Conservation (phyloP, 176 grass and related monocot species). For the Miscanthus lutarioriparius region DNA sequence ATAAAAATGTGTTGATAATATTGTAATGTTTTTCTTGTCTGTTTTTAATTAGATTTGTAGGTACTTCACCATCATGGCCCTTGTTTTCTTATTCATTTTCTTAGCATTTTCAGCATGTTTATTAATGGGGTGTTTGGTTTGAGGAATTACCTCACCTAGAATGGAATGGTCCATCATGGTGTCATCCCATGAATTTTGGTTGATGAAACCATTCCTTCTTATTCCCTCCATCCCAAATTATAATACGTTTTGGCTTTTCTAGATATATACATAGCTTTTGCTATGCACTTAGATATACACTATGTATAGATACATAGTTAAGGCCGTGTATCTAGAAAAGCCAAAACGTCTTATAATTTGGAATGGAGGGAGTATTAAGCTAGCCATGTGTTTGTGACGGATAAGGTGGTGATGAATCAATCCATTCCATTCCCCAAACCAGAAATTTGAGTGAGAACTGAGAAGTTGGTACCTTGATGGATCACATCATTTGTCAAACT, state of each 20-base stretch:
- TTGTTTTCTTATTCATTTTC: background rate
- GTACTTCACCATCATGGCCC: background rate
- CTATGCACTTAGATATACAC: too few relatives aligned
- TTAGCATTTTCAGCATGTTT: background rate
- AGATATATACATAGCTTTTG: too few relatives aligned
- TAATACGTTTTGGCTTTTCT: too few relatives aligned
- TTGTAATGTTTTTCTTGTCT: background rate
- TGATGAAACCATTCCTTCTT: background rate
- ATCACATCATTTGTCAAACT: background rate
- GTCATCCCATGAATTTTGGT: background rate
- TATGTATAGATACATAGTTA: too few relatives aligned
- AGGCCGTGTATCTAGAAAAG: too few relatives aligned
- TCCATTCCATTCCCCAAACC: background rate
- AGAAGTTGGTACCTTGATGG: background rate
- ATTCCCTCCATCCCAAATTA: background rate
- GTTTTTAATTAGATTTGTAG: background rate
- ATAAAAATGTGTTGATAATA: background rate
- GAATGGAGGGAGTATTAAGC: background rate
- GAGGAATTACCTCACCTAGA: background rate
- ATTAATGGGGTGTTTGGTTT: background rate
- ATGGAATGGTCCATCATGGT: background rate
- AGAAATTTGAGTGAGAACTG: background rate
- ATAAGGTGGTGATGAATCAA: background rate
- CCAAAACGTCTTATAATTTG: background rate
- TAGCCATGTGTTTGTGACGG: background rate